Conservation (phyloP, 305 asterid genomes). For the Withania somnifera region DNA sequence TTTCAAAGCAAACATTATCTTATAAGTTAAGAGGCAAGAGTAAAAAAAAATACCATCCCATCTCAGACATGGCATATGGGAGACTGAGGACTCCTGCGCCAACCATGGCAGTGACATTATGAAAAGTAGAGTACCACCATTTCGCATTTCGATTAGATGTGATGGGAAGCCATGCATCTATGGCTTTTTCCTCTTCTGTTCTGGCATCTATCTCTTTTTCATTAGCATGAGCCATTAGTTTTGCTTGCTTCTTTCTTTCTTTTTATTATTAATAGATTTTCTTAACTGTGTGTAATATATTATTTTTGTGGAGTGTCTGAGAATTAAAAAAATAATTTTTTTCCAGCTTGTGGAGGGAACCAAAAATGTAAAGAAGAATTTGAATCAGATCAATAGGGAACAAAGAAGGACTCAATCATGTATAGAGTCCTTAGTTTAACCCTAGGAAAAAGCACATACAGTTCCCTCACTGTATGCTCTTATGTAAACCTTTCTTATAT, state of each 20-base stretch:
- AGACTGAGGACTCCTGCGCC: slow-evolving; percentile 10
- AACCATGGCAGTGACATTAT: slow-evolving; percentile 18
- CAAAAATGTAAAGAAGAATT: not conserved
- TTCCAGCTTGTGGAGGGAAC: not conserved
- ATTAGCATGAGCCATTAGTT: not conserved
- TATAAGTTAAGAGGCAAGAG: too few relatives aligned
- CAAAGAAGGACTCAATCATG: not conserved
- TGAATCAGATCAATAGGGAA: not conserved
- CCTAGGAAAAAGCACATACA: not conserved
- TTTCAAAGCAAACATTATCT: not conserved
- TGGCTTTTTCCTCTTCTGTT: not conserved
- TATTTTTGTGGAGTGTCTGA: not conserved
- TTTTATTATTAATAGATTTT: not conserved
- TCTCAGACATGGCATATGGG: slow-evolving; percentile 17
- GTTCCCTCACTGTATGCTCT: not conserved
- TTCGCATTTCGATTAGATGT: slow-evolving; percentile 7
- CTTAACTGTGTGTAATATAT: not conserved
- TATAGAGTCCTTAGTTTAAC: not conserved
- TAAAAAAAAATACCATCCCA: slow-evolving; percentile 11
- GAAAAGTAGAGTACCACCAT: slow-evolving; percentile 16
- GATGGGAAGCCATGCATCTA: slow-evolving; percentile 16
- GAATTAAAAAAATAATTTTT: not conserved
- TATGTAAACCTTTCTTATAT: not conserved
- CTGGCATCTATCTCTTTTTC: not conserved
- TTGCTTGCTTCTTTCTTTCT: not conserved